Conservation (phyloP, 352 stramenopile genomes). For the Pythium scleroteichum region DNA sequence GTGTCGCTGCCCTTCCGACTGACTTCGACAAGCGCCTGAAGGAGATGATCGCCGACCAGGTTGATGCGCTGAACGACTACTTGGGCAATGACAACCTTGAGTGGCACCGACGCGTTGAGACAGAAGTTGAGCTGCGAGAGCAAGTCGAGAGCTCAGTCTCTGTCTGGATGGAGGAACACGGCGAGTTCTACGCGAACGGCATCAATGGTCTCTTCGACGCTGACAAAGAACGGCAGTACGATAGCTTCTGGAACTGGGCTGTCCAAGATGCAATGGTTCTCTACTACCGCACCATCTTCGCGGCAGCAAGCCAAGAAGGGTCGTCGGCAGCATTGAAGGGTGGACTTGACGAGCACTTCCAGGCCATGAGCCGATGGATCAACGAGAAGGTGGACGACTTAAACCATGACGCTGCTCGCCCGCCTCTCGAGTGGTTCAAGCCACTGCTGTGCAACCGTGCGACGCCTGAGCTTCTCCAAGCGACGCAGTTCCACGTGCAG, state of each 20-base stretch:
- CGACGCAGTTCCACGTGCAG: conserved; percentile 40
- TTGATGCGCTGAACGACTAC: conserved; percentile 32
- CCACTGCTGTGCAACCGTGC: conserved; percentile 52
- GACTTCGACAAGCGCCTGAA: conserved; percentile 37
- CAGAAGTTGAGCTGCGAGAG: conserved; percentile 35
- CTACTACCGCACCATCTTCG: conserved; percentile 39
- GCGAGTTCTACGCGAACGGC: conserved; percentile 42
- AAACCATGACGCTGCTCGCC: conserved; percentile 26
- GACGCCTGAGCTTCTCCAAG: conserved; percentile 46
- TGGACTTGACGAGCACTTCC: conserved; percentile 36
- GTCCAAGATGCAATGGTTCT: conserved; percentile 45
- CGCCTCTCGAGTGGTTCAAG: conserved; percentile 53
- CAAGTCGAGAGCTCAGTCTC: conserved; percentile 37
- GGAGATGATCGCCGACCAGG: conserved; percentile 40
- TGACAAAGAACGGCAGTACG: conserved; percentile 48
- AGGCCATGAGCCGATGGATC: conserved; percentile 47
- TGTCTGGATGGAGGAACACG: conserved; percentile 40
- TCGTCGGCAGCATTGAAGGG: conserved; percentile 8
- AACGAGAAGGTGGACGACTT: conserved; percentile 36
- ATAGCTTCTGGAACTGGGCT: conserved; percentile 66
- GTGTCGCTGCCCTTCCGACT: conserved; percentile 25
- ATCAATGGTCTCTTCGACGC: conserved; percentile 46
- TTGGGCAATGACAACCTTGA: conserved; percentile 37
- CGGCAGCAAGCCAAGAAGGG: conserved; percentile 10
- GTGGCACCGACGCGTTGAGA: conserved; percentile 31